phyloP scores from a whole-genome alignment of 2,329 filamentous ascomycete genomes.

The Incumbomyces delicatus region DNA sequence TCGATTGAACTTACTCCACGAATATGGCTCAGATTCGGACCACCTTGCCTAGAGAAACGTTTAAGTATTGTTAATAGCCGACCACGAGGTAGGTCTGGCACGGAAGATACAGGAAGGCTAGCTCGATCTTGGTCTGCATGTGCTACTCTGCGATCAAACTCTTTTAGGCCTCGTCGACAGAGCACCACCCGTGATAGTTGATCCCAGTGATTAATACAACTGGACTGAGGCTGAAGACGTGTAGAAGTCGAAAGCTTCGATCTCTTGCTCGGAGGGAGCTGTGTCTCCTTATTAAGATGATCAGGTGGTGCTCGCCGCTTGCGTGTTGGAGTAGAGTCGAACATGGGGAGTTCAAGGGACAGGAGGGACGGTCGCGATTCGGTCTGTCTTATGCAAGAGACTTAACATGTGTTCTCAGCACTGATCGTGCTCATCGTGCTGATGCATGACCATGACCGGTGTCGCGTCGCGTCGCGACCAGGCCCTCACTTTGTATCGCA shows the following conservation, averaged over 20 bases:
- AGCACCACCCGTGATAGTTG: slow-evolving; percentile 11
- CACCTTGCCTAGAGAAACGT: slow-evolving; percentile 12
- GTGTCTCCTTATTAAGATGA: neutral
- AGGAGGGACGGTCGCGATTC: no score
- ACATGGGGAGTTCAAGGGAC: neutral
- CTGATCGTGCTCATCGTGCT: no score
- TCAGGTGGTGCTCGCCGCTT: slow-evolving; percentile 3
- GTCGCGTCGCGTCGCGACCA: no score
- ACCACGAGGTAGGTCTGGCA: slow-evolving; percentile 1
- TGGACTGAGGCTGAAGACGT: neutral
- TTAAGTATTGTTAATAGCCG: slow-evolving; percentile 7
- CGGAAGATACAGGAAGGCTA: neutral
- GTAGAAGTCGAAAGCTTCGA: neutral
- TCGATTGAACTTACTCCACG: slow-evolving; percentile 14
- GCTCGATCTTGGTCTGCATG: slow-evolving; percentile 1
- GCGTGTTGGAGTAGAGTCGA: neutral
- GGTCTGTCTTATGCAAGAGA: no score
- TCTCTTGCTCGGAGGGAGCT: neutral
- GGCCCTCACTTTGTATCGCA: no score
- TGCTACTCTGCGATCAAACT: slow-evolving; percentile 13
- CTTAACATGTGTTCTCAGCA: no score
- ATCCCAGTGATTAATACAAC: slow-evolving; percentile 13
- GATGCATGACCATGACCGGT: no score
- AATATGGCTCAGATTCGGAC: slow-evolving; percentile 12
- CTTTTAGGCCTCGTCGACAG: slow-evolving; percentile 9